A percentile compares a stretch with the other conserved stretches of the same genome.
Evolutionary conservation across 345 rosid species (phyloP).

Genomic region (Pugionium dolabratum): DNA sequence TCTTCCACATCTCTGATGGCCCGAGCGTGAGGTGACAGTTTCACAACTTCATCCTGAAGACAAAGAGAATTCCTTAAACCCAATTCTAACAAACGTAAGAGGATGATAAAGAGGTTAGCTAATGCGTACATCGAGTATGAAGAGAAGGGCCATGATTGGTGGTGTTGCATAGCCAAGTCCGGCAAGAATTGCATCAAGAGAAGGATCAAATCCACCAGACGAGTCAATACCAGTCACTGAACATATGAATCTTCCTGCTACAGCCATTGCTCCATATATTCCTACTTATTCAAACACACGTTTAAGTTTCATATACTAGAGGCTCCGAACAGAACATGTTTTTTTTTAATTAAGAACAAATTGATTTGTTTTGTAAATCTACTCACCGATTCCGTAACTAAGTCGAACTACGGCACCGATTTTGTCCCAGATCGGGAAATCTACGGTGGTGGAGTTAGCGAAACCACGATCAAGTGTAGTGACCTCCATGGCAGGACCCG

Average conservation of each 20-base stretch:
- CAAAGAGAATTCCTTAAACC: not conserved
- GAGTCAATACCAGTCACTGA: conserved; percentile 82
- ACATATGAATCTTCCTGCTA: conserved; percentile 86
- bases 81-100: conserved; percentile 14
- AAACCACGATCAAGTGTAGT: conserved; percentile 71
- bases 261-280: conserved; percentile 89
- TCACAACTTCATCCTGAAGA: conserved; percentile 91
- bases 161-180: conserved; percentile 96
- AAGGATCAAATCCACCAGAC: conserved; percentile 78
- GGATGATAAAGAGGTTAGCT: not conserved
- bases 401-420: conserved; percentile 87
- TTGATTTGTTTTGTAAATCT: not conserved
- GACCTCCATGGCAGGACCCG: conserved; percentile 68
- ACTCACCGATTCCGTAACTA: conserved; percentile 86
- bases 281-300: conserved; percentile 42
- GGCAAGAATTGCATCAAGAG: conserved; percentile 66
- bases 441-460: conserved; percentile 50
- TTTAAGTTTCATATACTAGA: not conserved
- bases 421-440: conserved; percentile 87
- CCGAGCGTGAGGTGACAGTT: conserved; percentile 90
- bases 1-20: conserved; percentile 99
- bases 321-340: not conserved
- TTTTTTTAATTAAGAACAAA: not conserved
- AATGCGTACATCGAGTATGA: conserved; percentile 73
- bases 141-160: conserved; percentile 94